Percentiles rank a stretch among this genome's conserved stretches.
phyloP scores from a whole-genome alignment of 202 grass and related monocot genomes.

The Hordeum pubiflorum region DNA sequence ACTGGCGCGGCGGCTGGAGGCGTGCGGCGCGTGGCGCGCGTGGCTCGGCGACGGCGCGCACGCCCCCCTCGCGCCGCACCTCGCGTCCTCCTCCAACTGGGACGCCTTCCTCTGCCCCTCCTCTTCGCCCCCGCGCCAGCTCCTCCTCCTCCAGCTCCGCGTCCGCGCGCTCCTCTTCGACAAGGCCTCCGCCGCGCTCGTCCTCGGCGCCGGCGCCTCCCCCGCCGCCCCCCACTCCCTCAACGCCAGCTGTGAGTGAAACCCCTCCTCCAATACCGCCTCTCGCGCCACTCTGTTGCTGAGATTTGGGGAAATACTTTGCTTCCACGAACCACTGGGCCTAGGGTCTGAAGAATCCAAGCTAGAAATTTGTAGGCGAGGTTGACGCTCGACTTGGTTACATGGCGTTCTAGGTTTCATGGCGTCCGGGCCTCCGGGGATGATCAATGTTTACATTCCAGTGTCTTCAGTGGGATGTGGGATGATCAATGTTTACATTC shows the following conservation, averaged over 20 bases:
- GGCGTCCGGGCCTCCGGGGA: neutral
- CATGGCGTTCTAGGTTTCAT: slow-evolving; percentile 10
- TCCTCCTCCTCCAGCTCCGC: slow-evolving; percentile 83
- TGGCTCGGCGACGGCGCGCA: slow-evolving; percentile 82
- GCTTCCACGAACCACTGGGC: neutral
- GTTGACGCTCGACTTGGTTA: neutral
- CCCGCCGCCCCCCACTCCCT: slow-evolving; percentile 25
- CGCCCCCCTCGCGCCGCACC: slow-evolving; percentile 45
- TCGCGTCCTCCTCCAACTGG: slow-evolving; percentile 66
- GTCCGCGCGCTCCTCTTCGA: slow-evolving; percentile 90
- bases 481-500: neutral
- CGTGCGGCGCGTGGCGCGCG: slow-evolving; percentile 78
- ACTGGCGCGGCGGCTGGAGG: slow-evolving; percentile 68
- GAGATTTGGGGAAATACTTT: slow-evolving; percentile 14
- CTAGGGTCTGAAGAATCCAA: neutral
- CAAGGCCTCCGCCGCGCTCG: slow-evolving; percentile 82
- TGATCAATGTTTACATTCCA: neutral
- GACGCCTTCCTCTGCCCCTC: slow-evolving; percentile 59
- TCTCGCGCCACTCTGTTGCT: neutral
- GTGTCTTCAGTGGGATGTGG: neutral
- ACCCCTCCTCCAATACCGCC: neutral
- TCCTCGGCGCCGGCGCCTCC: slow-evolving; percentile 15
- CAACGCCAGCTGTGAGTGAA: slow-evolving; percentile 61
- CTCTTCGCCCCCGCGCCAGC: slow-evolving; percentile 22
- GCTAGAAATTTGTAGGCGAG: neutral